These are phyloP conservation scores for Withania somnifera DNA, from an alignment of 305 asterid species.

Conservation along the genomic window DNA sequence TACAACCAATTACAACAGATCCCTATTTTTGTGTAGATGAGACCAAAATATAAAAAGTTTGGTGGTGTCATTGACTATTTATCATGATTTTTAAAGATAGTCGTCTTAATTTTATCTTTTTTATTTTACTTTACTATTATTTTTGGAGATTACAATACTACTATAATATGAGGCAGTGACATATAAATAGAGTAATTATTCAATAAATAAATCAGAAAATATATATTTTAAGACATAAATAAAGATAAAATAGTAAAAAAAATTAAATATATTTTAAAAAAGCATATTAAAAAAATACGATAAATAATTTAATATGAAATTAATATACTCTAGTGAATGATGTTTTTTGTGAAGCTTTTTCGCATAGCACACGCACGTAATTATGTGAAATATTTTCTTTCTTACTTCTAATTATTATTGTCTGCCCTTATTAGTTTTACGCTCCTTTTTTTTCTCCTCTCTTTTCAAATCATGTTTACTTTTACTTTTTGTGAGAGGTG, in stretches of 20 bases:
- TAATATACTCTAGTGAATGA: constrained; percentile 3
- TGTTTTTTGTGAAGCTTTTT: constrained; percentile 10
- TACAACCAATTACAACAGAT: not conserved
- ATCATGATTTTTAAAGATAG: not conserved
- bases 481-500: constrained; percentile 33
- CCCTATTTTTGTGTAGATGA: constrained; percentile 1
- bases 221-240: no score
- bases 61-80: constrained; percentile 36
- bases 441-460: constrained; percentile 14
- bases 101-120: not conserved
- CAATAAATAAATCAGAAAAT: no score
- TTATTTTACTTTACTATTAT: no score
- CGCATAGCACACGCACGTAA: constrained; percentile 24
- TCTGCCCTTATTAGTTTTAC: constrained; percentile 37
- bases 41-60: constrained; percentile 4
- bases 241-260: not conserved
- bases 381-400: constrained; percentile 38
- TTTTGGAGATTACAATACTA: no score
- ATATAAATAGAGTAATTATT: no score
- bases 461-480: constrained; percentile 17
- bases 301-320: not conserved
- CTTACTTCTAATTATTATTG: constrained; percentile 52
- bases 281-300: not conserved
- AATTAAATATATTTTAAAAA: no score
- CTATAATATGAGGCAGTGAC: no score